Evolutionary conservation across 2,329 filamentous ascomycete species (phyloP).

Genomic region (Colletotrichum eleusines): DNA sequence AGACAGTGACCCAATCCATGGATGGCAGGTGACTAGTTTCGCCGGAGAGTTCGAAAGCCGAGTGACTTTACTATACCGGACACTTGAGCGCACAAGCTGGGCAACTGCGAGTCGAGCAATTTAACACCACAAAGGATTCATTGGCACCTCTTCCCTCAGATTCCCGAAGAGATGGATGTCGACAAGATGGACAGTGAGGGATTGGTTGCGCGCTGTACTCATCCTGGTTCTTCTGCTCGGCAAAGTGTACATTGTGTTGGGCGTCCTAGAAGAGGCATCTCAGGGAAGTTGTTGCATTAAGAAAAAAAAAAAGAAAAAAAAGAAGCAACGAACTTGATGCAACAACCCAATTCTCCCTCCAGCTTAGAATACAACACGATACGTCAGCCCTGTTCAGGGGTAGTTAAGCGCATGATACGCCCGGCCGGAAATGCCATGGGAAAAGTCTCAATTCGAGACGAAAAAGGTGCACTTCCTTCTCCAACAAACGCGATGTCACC

Average conservation of each 20-base stretch:
- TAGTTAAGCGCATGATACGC: background rate
- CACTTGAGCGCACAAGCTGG: too few relatives aligned
- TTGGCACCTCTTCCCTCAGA: background rate
- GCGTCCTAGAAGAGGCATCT: background rate
- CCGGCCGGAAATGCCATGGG: background rate
- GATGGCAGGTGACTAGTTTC: background rate
- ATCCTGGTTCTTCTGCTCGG: background rate
- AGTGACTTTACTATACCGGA: background rate
- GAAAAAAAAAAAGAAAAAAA: background rate
- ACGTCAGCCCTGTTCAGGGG: background rate
- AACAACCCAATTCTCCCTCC: background rate
- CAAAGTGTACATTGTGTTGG: background rate
- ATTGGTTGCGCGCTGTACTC: background rate
- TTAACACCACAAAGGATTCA: background rate
- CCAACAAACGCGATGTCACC: conserved; percentile 16
- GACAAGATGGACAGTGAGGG: background rate
- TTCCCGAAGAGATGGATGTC: background rate
- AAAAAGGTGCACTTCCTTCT: conserved; percentile 4
- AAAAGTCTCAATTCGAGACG: too few relatives aligned
- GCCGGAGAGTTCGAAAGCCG: background rate
- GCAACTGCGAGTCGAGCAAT: too few relatives aligned
- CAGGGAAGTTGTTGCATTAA: background rate
- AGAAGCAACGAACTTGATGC: background rate
- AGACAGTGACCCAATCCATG: background rate
- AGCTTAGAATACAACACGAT: background rate